Base-by-base conservation (phyloP, 2,329 filamentous ascomycete genomes). In the Botryotinia narcissicola region DNA sequence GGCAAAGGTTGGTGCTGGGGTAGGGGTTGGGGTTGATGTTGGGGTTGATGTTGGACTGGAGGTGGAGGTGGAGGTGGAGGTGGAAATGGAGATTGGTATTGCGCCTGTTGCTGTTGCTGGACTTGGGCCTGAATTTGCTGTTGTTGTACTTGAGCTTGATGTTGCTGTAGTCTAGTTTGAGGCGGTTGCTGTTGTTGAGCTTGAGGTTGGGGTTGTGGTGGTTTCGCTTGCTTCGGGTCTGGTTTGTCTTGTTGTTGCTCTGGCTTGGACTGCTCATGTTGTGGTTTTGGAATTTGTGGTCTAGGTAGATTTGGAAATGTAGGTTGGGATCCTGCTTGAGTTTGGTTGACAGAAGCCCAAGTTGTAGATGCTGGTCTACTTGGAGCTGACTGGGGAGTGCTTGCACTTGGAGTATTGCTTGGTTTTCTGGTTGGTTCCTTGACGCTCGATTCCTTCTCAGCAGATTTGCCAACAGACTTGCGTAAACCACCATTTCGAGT, bases 331-430 rank as follows among this genome's bases (percentile, higher is more conserved):
- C 44, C 54, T 51, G 54, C 62, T 46, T 69, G 72, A 18, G 72
- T 70, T 35, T 71, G 67, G 32, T 75, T 75, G 35, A 74, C 70
- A 35, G 74, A 62, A n/a, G 73, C 61, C 74, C 74, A 75, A 8
- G n/a, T 54, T 44, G 29, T 72, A 25, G 70, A 54, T 46, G 51
- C 48, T 18, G 62, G 32, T 60, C 60, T 69, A 35, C 51, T 69
- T n/a, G 71, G 57, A n/a, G 40, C 54, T 42, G 71, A 69, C 44
- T 73, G 71, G 20, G 71, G 51, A 48, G 71, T 69, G n/a, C 48
- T 61, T 18, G 54, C 48, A 60, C 71, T 29, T 35, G 71, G 44
- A 25, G 71, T 46, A 14, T 42, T 69, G 66, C 66, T 69, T 57
- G 51, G 18, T 40, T 69, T 73, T 61, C 42, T 73, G 7, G 40